phyloP scores from a whole-genome alignment of 2,329 filamentous ascomycete genomes.

The Penicillium decumbens region DNA sequence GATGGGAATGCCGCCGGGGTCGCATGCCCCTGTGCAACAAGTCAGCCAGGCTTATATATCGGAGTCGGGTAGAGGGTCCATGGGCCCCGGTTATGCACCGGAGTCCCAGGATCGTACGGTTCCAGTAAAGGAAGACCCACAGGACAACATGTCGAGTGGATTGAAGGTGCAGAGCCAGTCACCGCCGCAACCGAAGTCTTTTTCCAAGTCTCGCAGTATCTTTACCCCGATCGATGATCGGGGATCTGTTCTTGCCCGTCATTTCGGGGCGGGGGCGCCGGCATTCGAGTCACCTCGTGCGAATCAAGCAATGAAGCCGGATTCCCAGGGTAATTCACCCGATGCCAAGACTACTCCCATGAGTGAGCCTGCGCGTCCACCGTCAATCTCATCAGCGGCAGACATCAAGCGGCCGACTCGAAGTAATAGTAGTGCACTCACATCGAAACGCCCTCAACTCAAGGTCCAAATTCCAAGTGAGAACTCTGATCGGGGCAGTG shows the following conservation, averaged over 20 bases:
- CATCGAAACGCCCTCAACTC: slow-evolving; percentile 70
- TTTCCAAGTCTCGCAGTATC: slow-evolving; percentile 77
- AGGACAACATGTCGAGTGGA: slow-evolving; percentile 48
- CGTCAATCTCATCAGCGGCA: slow-evolving; percentile 60
- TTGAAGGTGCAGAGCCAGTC: slow-evolving; percentile 44
- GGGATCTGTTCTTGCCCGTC: slow-evolving; percentile 79
- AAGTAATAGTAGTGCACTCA: slow-evolving; percentile 67
- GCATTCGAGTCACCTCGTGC: slow-evolving; percentile 45
- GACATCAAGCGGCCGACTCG: slow-evolving; percentile 66
- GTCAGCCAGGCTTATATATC: slow-evolving; percentile 68
- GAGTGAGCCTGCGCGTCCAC: slow-evolving; percentile 45
- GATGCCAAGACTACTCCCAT: slow-evolving; percentile 58
- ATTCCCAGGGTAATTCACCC: slow-evolving; percentile 42
- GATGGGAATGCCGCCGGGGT: slow-evolving; percentile 34
- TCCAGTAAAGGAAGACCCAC: slow-evolving; percentile 54
- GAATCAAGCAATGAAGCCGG: slow-evolving; percentile 40
- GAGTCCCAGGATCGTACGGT: slow-evolving; percentile 56
- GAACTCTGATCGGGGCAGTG: slow-evolving; percentile 68
- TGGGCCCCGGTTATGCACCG: slow-evolving; percentile 64
- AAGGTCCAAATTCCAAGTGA: slow-evolving; percentile 96
- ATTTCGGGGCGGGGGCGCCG: slow-evolving; percentile 64
- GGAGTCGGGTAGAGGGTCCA: slow-evolving; percentile 68
- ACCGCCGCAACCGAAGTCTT: slow-evolving; percentile 58
- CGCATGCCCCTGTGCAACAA: slow-evolving; percentile 44
- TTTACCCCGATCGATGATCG: slow-evolving; percentile 97